These are phyloP conservation scores for Paracamarosporium sp. DNA, from an alignment of 2,329 filamentous ascomycete species.

Conservation along the genomic window DNA sequence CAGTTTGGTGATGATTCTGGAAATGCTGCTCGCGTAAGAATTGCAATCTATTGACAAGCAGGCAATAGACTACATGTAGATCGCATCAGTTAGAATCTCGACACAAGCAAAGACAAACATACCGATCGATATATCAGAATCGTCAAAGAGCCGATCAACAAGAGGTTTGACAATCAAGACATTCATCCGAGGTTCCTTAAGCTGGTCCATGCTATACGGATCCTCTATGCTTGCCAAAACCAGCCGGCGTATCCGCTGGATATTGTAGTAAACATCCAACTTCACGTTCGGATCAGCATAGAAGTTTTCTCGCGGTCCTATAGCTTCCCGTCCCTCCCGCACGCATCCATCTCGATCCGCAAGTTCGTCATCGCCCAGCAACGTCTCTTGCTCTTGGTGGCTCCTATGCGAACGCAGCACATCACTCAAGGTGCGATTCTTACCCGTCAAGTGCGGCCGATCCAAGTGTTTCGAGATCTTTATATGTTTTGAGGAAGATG, in stretches of 20 bases:
- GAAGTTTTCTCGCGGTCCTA: constrained; percentile 48
- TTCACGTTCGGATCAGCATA: constrained; percentile 64
- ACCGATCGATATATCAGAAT: constrained; percentile 80
- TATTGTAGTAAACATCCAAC: constrained; percentile 78
- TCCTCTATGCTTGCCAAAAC: constrained; percentile 62
- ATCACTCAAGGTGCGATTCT: constrained; percentile 44
- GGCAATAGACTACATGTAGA: constrained; percentile 70
- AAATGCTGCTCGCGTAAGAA: constrained; percentile 80
- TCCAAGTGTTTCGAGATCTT: constrained; percentile 40
- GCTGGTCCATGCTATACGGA: constrained; percentile 74
- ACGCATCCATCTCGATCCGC: constrained; percentile 56
- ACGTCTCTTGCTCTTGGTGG: constrained; percentile 56
- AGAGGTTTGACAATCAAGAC: constrained; percentile 78
- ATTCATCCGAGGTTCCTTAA: constrained; percentile 83
- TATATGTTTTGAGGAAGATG: constrained; percentile 29
- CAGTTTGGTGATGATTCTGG: constrained; percentile 79
- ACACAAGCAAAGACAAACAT: constrained; percentile 25
- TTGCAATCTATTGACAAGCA: constrained; percentile 81
- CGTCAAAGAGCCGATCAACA: constrained; percentile 82
- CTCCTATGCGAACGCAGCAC: constrained; percentile 48
- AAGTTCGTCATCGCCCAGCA: constrained; percentile 53
- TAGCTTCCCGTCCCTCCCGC: constrained; percentile 42
- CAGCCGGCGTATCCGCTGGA: constrained; percentile 66
- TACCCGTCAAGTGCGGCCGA: constrained; percentile 39
- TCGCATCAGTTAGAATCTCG: constrained; percentile 9